phyloP scores from a whole-genome alignment of 805 yeast species.

The Candida parachauliodes region DNA sequence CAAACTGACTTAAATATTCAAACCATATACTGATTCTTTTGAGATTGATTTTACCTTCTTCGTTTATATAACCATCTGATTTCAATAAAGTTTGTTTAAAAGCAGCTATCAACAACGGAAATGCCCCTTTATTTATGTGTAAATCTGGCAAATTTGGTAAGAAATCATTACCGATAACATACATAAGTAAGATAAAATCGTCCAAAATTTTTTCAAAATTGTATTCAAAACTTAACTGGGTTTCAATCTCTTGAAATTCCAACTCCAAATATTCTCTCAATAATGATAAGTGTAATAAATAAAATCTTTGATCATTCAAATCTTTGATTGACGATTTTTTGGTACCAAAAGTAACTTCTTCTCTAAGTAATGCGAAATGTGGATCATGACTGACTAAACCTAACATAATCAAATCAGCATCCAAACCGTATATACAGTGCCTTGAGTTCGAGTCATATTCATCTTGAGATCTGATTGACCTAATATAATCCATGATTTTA shows the following conservation, averaged over 20 bases:
- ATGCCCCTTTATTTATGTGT: conserved; percentile 91
- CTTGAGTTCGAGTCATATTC: conserved; percentile 76
- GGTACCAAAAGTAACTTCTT: conserved; percentile 88
- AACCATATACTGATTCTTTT: conserved; percentile 72
- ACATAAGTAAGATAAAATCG: conserved; percentile 87
- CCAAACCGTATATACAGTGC: conserved; percentile 93
- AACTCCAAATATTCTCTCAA: conserved; percentile 87
- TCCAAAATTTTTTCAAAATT: conserved; percentile 87
- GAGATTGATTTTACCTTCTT: conserved; percentile 77
- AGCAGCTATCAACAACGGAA: conserved; percentile 85
- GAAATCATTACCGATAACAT: conserved; percentile 97
- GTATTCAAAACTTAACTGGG: conserved; percentile 60
- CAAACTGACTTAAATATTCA: conserved; percentile 71
- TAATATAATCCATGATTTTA: conserved; percentile 89
- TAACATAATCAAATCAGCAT: conserved; percentile 93
- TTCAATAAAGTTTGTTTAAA: conserved; percentile 76
- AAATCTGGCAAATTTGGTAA: conserved; percentile 94
- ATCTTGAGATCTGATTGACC: conserved; percentile 70
- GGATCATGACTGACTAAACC: conserved; percentile 92
- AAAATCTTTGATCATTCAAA: conserved; percentile 77
- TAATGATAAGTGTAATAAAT: conserved; percentile 75
- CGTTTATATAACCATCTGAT: conserved; percentile 81
- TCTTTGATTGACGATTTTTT: conserved; percentile 33
- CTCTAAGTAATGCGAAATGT: conserved; percentile 91
- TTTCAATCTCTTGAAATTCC: conserved; percentile 73